A percentile compares a stretch with the other conserved stretches of the same genome.
These are phyloP conservation scores for Diutina scorzettiae DNA, from an alignment of 1,139 yeast species.

Conservation along the genomic window DNA sequence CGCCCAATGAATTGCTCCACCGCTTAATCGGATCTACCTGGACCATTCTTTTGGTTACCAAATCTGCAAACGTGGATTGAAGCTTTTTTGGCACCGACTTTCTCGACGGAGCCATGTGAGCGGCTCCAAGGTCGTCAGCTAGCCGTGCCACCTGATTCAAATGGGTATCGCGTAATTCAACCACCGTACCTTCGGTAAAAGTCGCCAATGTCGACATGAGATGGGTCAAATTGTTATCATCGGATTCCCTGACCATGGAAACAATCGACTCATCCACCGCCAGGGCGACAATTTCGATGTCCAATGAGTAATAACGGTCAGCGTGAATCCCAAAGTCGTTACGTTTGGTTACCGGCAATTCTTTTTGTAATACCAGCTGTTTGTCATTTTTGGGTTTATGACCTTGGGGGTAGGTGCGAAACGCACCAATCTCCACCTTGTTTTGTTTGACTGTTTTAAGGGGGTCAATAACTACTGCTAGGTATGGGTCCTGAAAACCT, in stretches of 20 bases:
- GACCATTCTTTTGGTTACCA: not conserved
- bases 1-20: not conserved
- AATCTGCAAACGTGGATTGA: not conserved
- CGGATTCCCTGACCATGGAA: not conserved
- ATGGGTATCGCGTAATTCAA: not conserved
- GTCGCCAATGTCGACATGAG: not conserved
- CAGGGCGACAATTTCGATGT: constrained; percentile 51
- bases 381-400: constrained; percentile 7
- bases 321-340: constrained; percentile 65
- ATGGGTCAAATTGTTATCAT: not conserved
- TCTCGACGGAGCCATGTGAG: not conserved
- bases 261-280: constrained; percentile 38
- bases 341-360: constrained; percentile 33
- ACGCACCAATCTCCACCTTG: constrained; percentile 81
- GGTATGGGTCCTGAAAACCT: constrained; percentile 79
- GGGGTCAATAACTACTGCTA: constrained; percentile 86
- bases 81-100: not conserved
- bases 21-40: not conserved
- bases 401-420: constrained; percentile 59
- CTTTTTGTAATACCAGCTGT: not conserved
- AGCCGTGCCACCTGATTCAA: not conserved
- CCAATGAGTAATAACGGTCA: constrained; percentile 57
- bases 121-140: not conserved
- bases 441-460: constrained; percentile 53
- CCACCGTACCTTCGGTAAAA: not conserved